Evolutionary conservation across 371 early-diverging fungal species (phyloP), one percentile per base, ranked within the genome.

Genomic region (Gilbertella persicaria): DNA sequence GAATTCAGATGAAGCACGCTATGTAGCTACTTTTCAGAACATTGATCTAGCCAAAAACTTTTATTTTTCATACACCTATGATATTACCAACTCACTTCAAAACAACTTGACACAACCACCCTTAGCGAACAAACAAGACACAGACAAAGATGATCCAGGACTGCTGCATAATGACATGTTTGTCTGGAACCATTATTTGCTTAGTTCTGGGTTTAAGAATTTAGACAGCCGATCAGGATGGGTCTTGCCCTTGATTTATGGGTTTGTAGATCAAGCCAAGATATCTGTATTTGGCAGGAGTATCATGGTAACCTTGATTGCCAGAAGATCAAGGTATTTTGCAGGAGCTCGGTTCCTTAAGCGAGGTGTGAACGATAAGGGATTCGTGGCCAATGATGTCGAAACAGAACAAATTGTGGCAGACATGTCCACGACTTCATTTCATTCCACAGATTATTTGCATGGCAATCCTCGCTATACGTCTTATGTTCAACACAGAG

Each of bases 361-460:
- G 48, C 85, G 99, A 47, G 99, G 99, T 16, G 90, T 88, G 23
- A 96, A 99, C 68, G 91, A 91, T 53, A 73, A 82, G 75, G 96
- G 97, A 0, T 92, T 90, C 74, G 97, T 96, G 5, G 98, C 99
- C 3, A 99, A 99, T 71, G 99, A 97, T 56, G 99, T 99, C 5
- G 99, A 99, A 69, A 98, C 99, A 0, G 99, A 99, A 68, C 99
- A 98, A 69, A 97, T 98, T 53, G 96, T 96, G 0, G 78, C 89
- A 21, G 96, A 95, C 46, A 90, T 91, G 75, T 84, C 86, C 8
- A 85, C 92, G 0, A 96, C 96, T 0, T 89, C 92, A 5, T 91
- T 94, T 46, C 80, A 85, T 50, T 67, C 71, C 10, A 82, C 78
- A 0, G 73, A 76, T 24, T 56, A 62, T 48, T 57, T 81, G 17